Base-by-base conservation (phyloP, 495 filamentous ascomycete species). In the Penicillium bialowiezense region DNA sequence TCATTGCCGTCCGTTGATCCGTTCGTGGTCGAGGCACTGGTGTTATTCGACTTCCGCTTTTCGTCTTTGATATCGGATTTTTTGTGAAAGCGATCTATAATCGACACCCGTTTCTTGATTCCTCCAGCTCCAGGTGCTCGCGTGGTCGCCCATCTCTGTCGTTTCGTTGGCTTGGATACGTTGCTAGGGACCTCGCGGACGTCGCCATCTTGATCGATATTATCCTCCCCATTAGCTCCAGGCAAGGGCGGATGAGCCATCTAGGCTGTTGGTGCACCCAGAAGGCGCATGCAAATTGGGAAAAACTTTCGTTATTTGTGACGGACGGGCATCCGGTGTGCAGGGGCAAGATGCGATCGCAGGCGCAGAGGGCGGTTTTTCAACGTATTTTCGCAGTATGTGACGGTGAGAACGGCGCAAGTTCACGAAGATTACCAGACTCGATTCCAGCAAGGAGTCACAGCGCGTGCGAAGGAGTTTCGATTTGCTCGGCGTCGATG, bases 101-200 rank as follows among this genome's bases (percentile, higher is more conserved):
- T 85, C 45, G 89, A 92, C 39, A 87, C 77, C 48, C 93, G 86
- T 74, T 97, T 97, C 60, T 79, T 73, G 58, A 81, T 68, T 26
- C 84, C 88, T 63, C 84, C 86, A 68, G 82, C 74, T 50, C 87
- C 85, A 43, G 79, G 84, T 53, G 84, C 76, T 60, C 89, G 85
- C 54, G 89, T 89, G 23, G 93, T 97, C 45, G 93, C 93, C 93
- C 93, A 99, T 84, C 95, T 77, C 61, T 90, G 83, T 61, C 89
- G 75, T 69, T 88, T 85, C 23, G 77, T 78, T 9, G 82, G 81
- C 51, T 76, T 77, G 19, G 76, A 78, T 50, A 80, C 67, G 55
- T 78, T 74, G 44, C 75, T 82, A 50, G 63, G 72, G 44, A 60
- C 56, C 50, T 67, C 64, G 15, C 51, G 63, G 38, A 65, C 42